Base-by-base conservation (phyloP, 2,329 filamentous ascomycete genomes). In the Penicillium janthinellum region DNA sequence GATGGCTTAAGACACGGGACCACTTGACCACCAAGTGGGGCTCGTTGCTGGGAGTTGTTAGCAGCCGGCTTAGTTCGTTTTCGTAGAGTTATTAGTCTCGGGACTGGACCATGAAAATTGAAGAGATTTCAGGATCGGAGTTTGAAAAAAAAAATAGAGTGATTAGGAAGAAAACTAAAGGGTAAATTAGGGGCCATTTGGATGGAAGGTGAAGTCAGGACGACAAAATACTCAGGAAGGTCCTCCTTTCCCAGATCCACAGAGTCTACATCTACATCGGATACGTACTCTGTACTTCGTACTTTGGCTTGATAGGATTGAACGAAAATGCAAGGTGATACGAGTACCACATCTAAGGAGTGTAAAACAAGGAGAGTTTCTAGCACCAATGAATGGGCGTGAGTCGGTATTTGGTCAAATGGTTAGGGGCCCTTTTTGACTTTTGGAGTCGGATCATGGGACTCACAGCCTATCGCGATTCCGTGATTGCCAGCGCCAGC, bases 141-240 rank as follows among this genome's bases (percentile, higher is more conserved):
- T 20, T 37, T 50, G n/a, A 25, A 48, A 15, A 48, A 17, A 17
- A 51, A 7, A 20, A 2, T 25, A n/a, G 31, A 11, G n/a, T 35
- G n/a, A 49, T 17, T 25, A 49, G 28, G 49, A 22, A 34, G 28
- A 49, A 65, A 63, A n/a, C 22, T n/a, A 5, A 47, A 56, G 62
- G 60, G n/a, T 62, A 60, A 60, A 66, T 67, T 67, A 66, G 55
- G 64, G 60, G 57, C 38, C 56, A 60, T 60, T 61, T 25, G 4
- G n/a, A 44, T 38, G n/a, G 49, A 11, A 28, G 34, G 49, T 39
- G 34, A 35, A 39, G 34, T 15, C 34, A 6, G 1, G 31, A 15
- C 8, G 48, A 50, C 7, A 20, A 10, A 11, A 25, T 35, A 15
- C 42, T 8, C 14, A 25, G 11, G 20, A 44, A 15, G 41, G 20